Evolutionary conservation across 305 asterid genomes (phyloP).

Genomic region (Fraxinus latifolia): DNA sequence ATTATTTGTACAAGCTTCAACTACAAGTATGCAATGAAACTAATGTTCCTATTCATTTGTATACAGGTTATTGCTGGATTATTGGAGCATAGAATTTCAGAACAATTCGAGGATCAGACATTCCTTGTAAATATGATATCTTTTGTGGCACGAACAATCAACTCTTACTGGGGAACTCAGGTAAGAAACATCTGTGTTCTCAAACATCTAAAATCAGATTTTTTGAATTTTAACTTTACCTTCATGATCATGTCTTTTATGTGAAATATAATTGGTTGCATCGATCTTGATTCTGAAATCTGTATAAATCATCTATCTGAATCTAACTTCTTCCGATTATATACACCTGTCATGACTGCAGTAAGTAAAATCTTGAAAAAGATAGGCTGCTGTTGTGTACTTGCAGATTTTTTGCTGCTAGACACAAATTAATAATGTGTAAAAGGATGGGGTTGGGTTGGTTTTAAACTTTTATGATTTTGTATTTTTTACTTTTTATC

Average conservation of each 20-base stretch:
- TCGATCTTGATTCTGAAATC: not conserved
- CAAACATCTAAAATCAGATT: not conserved
- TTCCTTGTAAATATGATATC: constrained; percentile 75
- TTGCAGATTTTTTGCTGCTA: not conserved
- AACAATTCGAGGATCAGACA: constrained; percentile 57
- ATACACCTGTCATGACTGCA: not conserved
- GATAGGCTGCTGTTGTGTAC: not conserved
- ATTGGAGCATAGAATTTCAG: constrained; percentile 88
- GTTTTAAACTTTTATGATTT: not conserved
- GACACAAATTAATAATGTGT: not conserved
- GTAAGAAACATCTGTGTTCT: constrained; percentile 32
- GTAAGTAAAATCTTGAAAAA: not conserved
- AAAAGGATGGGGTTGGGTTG: not conserved
- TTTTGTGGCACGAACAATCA: constrained; percentile 75
- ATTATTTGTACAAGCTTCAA: not conserved
- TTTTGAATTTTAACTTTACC: not conserved
- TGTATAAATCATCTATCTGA: not conserved
- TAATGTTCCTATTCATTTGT: not conserved
- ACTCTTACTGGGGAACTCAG: constrained; percentile 98
- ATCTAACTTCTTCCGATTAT: not conserved
- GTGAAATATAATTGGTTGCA: not conserved
- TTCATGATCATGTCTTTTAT: not conserved
- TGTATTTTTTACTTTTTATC: not conserved
- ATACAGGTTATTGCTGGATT: constrained; percentile 84
- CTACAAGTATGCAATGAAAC: constrained; percentile 10